phyloP scores from a whole-genome alignment of 495 filamentous ascomycete genomes.

The Physcia stellaris region DNA sequence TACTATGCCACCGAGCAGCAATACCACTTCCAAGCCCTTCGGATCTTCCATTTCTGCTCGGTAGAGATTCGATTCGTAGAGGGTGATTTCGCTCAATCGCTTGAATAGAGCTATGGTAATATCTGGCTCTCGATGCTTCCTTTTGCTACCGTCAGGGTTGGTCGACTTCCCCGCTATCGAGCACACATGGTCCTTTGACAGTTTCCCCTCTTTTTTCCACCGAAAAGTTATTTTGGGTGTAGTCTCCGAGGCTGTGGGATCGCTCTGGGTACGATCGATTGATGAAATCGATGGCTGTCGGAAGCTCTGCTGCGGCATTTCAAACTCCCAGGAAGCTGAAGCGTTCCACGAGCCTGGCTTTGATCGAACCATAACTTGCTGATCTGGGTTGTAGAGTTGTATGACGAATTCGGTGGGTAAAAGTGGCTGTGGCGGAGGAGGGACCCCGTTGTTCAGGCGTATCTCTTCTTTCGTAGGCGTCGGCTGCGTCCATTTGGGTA shows the following conservation, averaged over 20 bases:
- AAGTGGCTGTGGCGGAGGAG: constrained; percentile 60
- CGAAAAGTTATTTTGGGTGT: constrained; percentile 74
- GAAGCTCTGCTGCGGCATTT: constrained; percentile 80
- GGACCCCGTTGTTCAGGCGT: constrained; percentile 52
- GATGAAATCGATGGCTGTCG: constrained; percentile 59
- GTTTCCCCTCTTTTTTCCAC: constrained; percentile 82
- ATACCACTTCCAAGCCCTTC: constrained; percentile 81
- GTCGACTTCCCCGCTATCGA: constrained; percentile 64
- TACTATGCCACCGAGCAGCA: constrained; percentile 69
- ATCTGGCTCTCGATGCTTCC: constrained; percentile 79
- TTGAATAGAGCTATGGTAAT: constrained; percentile 79
- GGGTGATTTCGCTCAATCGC: constrained; percentile 53
- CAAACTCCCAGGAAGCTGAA: constrained; percentile 76
- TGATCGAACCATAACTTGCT: constrained; percentile 56
- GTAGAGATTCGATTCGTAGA: constrained; percentile 86
- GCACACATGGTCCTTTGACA: constrained; percentile 74
- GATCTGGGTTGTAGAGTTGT: constrained; percentile 90
- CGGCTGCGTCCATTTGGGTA: constrained; percentile 73
- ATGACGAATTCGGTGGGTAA: constrained; percentile 67
- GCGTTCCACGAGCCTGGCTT: constrained; percentile 64
- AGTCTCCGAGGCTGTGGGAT: constrained; percentile 50
- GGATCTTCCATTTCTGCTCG: constrained; percentile 87
- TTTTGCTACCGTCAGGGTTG: constrained; percentile 42
- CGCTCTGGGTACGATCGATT: constrained; percentile 61
- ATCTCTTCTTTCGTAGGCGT: constrained; percentile 67